phyloP scores from a whole-genome alignment of 495 filamentous ascomycete genomes.

The Corynascus novoguineensis region DNA sequence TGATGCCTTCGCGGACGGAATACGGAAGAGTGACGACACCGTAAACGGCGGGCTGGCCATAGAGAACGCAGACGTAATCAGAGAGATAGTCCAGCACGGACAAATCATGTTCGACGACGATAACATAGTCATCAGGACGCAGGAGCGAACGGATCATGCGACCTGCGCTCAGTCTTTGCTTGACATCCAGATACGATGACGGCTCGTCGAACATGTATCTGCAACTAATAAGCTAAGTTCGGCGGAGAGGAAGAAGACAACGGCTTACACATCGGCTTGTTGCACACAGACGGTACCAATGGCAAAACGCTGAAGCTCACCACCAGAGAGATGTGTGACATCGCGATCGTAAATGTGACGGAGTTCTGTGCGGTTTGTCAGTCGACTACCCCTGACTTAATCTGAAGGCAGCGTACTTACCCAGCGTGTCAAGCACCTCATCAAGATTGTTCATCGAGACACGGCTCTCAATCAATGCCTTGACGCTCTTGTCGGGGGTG shows the following conservation, averaged over 20 bases:
- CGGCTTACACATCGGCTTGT: slow-evolving; percentile 81
- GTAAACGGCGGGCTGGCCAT: slow-evolving; percentile 90
- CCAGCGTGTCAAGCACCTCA: slow-evolving; percentile 76
- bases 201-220: slow-evolving; percentile 98
- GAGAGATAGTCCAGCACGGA: slow-evolving; percentile 97
- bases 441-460: slow-evolving; percentile 74
- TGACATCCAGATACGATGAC: slow-evolving; percentile 95
- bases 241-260: not conserved
- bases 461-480: slow-evolving; percentile 66
- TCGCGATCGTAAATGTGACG: slow-evolving; percentile 82
- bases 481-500: slow-evolving; percentile 67
- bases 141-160: slow-evolving; percentile 86
- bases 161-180: slow-evolving; percentile 90
- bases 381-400: slow-evolving; percentile 13
- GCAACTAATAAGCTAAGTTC: not conserved
- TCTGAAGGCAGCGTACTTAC: slow-evolving; percentile 32
- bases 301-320: slow-evolving; percentile 95
- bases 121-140: slow-evolving; percentile 87
- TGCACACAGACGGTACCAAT: slow-evolving; percentile 94
- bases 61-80: slow-evolving; percentile 95
- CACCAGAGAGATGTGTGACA: slow-evolving; percentile 83
- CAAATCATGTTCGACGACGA: slow-evolving; percentile 98
- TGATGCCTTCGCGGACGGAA: slow-evolving; percentile 98
- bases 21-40: slow-evolving; percentile 96
- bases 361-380: slow-evolving; percentile 56